Percentiles rank a stretch among this genome's conserved stretches.
Evolutionary conservation across 2,329 filamentous ascomycete genomes (phyloP).

Genomic region (Cladosporium cucumerinum): DNA sequence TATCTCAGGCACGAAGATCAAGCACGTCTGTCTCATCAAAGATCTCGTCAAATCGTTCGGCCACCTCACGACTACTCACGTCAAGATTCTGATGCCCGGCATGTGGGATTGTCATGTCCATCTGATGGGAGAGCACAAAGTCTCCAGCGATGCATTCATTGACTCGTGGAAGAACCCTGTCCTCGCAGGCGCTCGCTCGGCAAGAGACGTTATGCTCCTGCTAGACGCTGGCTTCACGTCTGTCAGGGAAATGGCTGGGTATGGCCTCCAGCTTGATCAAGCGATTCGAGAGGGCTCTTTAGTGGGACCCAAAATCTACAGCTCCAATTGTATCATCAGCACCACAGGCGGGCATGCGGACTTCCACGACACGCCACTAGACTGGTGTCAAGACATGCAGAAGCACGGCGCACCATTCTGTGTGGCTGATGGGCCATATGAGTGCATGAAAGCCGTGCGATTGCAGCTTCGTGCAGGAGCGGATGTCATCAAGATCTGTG

Average conservation of each 20-base stretch:
- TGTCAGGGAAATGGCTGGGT: conserved; percentile 50
- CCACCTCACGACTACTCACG: conserved; percentile 31
- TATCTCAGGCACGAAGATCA: conserved; percentile 40
- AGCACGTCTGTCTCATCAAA: conserved; percentile 37
- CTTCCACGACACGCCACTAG: conserved; percentile 38
- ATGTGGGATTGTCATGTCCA: conserved; percentile 55
- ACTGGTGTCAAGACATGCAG: conserved; percentile 34
- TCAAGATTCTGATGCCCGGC: conserved; percentile 50
- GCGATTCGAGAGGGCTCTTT: conserved; percentile 46
- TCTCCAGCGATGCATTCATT: conserved; percentile 22
- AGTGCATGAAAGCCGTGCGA: conserved; percentile 45
- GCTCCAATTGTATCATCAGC: conserved; percentile 43
- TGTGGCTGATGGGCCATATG: conserved; percentile 47
- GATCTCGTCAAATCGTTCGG: conserved; percentile 12
- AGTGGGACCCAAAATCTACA: conserved; percentile 50
- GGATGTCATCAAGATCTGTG: conserved; percentile 45
- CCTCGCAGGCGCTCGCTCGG: conserved; percentile 42
- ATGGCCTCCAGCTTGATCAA: conserved; percentile 43
- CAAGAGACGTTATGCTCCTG: conserved; percentile 41
- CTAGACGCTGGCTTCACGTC: conserved; percentile 52
- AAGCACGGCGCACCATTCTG: conserved; percentile 35
- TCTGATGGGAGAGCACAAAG: conserved; percentile 39
- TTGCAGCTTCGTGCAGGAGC: conserved; percentile 47
- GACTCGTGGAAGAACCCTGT: conserved; percentile 28
- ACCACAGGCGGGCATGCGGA: conserved; percentile 52